Base-by-base conservation (phyloP, 441 rosid genomes). In the Adansonia rubrostipa region DNA sequence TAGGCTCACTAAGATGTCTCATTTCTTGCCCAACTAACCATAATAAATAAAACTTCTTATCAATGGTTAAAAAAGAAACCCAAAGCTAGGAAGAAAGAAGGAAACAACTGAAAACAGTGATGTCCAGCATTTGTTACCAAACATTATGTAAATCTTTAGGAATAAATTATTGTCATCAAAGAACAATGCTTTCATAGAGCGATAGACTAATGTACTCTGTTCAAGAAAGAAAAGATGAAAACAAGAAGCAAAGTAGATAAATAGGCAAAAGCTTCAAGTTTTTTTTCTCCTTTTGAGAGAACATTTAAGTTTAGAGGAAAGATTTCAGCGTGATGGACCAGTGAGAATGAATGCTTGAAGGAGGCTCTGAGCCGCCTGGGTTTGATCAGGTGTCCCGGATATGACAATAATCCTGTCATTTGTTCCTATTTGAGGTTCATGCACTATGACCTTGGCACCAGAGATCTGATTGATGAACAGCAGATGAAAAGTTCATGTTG, bases 281-380 rank as follows among this genome's bases (percentile, higher is more conserved):
- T 75, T 44, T 44, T 62, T 62, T 14, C 76, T 36, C 58, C 70
- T 33, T 71, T 61, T 42, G 20, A 62, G 62, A 63, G 51, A 71
- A 9, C 13, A 60, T 24, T 63, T 78, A 50, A 36, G 48, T 70
- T 67, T 70, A 58, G 33, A 11, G 71, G 9, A 45, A 71, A 61
- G 57, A 69, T 70, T 78, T 78, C 80, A 78, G 80, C 84, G 89
- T 36, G 91, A 87, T 86, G 88, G 84, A 60, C 99, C 98, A 13
- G 91, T 88, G 84, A 92, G 94, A 85, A 96, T 92, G 81, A 93
- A 96, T 50, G 99, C 98, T 77, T 94, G 97, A 63, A 96, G 99
- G 77, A 96, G 97, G 86, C 95, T 94, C 86, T 96, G 98, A 75
- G 98, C 99, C 61, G 97, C 96, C 78, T 90, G 98, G 78, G 97